Evolutionary conservation across 306 rosid genomes (phyloP).

Genomic region (Carpinus fangiana): DNA sequence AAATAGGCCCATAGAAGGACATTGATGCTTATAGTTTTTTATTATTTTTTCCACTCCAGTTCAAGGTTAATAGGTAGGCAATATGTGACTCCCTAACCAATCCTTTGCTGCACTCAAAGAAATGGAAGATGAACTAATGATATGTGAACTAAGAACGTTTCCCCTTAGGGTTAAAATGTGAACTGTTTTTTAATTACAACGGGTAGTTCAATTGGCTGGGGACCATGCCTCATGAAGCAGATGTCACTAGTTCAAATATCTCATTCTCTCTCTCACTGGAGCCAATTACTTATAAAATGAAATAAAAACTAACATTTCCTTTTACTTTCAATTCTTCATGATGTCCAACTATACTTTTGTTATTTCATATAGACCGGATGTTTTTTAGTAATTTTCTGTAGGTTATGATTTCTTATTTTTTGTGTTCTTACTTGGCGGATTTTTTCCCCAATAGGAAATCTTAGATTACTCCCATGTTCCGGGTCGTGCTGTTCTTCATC

Average conservation of each 20-base stretch:
- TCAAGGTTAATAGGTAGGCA: neutral
- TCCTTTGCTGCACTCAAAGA: neutral
- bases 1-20: neutral
- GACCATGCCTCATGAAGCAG: too few species aligned
- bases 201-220: too few species aligned
- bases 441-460: constrained; percentile 52
- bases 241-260: too few species aligned
- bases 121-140: neutral
- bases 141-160: neutral
- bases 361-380: neutral
- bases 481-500: constrained; percentile 84
- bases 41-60: neutral
- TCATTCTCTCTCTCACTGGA: too few species aligned
- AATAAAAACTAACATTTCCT: neutral
- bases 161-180: too few species aligned
- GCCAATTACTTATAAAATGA: too few species aligned
- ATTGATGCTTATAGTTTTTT: neutral
- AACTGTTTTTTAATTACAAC: too few species aligned
- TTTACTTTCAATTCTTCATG: neutral
- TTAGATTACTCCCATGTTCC: constrained; percentile 75
- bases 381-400: neutral
- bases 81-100: neutral
- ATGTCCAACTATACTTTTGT: neutral
- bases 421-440: neutral
- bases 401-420: neutral